Conservation (phyloP, 306 rosid species). For the Inga leiocalycina region DNA sequence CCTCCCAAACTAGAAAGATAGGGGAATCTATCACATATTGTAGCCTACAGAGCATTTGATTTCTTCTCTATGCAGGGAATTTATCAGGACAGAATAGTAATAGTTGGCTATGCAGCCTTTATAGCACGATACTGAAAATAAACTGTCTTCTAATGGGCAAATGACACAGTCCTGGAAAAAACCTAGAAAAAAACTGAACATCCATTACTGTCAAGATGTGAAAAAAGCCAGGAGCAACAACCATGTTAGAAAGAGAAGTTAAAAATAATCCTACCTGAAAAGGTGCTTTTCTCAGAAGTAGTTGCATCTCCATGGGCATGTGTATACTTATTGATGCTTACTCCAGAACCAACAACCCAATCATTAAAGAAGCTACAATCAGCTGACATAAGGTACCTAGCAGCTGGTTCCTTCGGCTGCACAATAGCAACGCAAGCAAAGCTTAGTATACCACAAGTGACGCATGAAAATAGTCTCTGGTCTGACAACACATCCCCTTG, state of each 20-base stretch:
- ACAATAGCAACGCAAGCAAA: constrained; percentile 92
- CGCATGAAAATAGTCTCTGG: constrained; percentile 93
- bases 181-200: constrained; percentile 5
- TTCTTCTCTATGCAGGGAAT: constrained; percentile 11
- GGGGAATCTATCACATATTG: constrained; percentile 5
- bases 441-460: constrained; percentile 92
- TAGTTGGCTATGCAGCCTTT: constrained; percentile 17
- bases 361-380: constrained; percentile 87
- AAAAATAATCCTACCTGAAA: constrained; percentile 56
- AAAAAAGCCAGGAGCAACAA: constrained; percentile 27
- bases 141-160: constrained; percentile 24
- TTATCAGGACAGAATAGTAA: constrained; percentile 14
- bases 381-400: constrained; percentile 91
- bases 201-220: constrained; percentile 27
- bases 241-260: constrained; percentile 20
- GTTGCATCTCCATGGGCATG: constrained; percentile 43
- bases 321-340: constrained; percentile 45
- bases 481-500: constrained; percentile 73
- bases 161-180: constrained; percentile 13
- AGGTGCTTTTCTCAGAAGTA: constrained; percentile 42
- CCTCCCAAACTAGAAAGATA: neutral
- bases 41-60: constrained; percentile 3
- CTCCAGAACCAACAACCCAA: constrained; percentile 78
- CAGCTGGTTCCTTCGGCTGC: constrained; percentile 86
- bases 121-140: constrained; percentile 16